These are phyloP conservation scores for Mycena kentingensis DNA, from an alignment of 768 basidiomycete species.

Conservation along the genomic window DNA sequence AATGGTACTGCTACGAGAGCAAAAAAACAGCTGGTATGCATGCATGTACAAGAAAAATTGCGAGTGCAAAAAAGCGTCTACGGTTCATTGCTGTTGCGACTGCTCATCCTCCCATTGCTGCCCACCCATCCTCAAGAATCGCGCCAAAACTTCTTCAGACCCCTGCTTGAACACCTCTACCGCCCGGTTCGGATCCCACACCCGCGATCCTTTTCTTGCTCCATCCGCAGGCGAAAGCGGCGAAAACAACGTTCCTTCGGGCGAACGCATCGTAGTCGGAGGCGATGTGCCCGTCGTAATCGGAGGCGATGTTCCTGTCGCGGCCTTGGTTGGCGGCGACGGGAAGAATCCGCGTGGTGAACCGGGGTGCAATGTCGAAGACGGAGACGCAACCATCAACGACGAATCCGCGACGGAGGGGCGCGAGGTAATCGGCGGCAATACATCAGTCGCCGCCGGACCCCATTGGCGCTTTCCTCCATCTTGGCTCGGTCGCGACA, in stretches of 20 bases:
- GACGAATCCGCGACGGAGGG: constrained; percentile 18
- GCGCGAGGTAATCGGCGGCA: constrained; percentile 19
- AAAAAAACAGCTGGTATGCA: too few species aligned
- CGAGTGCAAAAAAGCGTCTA: background rate
- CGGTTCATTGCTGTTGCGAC: constrained; percentile 9
- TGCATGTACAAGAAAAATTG: too few species aligned
- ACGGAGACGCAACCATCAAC: constrained; percentile 23
- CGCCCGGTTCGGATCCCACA: constrained; percentile 85
- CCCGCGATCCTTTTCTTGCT: constrained; percentile 54
- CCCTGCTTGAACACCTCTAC: constrained; percentile 85
- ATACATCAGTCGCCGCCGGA: constrained; percentile 8
- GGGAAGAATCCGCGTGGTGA: constrained; percentile 30
- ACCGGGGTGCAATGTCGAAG: constrained; percentile 17
- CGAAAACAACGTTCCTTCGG: constrained; percentile 52
- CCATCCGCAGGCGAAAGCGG: constrained; percentile 52
- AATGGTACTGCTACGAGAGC: too few species aligned
- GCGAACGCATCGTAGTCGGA: constrained; percentile 31
- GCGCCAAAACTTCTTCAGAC: constrained; percentile 83
- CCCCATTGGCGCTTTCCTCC: constrained; percentile 13
- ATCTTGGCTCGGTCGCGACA: constrained; percentile 13
- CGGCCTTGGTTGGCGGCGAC: constrained; percentile 20
- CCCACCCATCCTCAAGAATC: constrained; percentile 84
- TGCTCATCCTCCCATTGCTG: constrained; percentile 64
- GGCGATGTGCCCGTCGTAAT: constrained; percentile 14
- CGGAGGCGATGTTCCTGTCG: constrained; percentile 17